Conservation (phyloP, 2,329 filamentous ascomycete genomes). For the Coniochaeta sp. region DNA sequence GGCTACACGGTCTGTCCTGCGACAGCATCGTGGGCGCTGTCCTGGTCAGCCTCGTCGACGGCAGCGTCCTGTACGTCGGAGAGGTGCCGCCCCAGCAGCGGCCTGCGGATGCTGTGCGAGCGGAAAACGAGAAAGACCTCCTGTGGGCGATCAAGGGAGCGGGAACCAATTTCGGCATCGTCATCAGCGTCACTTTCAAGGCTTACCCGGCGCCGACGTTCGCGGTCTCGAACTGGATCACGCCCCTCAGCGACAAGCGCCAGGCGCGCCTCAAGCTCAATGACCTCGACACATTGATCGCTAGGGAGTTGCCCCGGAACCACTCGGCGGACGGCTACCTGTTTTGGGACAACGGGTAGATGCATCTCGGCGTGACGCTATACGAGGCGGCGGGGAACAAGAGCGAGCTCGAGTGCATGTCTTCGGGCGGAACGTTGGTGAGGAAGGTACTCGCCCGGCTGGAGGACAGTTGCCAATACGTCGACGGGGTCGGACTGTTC, state of each 20-base stretch:
- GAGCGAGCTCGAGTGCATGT: constrained; percentile 7
- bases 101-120: constrained; percentile 31
- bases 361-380: constrained; percentile 46
- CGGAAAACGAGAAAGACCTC: constrained; percentile 40
- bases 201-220: constrained; percentile 34
- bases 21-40: constrained; percentile 55
- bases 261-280: constrained; percentile 28
- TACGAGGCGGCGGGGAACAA: constrained; percentile 29
- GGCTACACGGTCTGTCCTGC: constrained; percentile 49
- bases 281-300: constrained; percentile 30
- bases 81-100: constrained; percentile 37
- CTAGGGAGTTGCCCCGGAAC: constrained; percentile 29
- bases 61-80: constrained; percentile 43
- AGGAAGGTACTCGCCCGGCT: constrained; percentile 22
- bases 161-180: constrained; percentile 52
- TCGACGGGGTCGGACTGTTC: constrained; percentile 46
- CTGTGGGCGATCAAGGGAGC: constrained; percentile 54
- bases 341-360: constrained; percentile 35
- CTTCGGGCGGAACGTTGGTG: constrained; percentile 7
- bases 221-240: constrained; percentile 30
- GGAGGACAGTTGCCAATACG: constrained; percentile 21
- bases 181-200: constrained; percentile 45
- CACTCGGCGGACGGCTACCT: constrained; percentile 50
- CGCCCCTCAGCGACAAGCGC: constrained; percentile 21
- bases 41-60: constrained; percentile 42